Conservation (phyloP, 2,329 filamentous ascomycete genomes). For the Cordyceps tenuipes region DNA sequence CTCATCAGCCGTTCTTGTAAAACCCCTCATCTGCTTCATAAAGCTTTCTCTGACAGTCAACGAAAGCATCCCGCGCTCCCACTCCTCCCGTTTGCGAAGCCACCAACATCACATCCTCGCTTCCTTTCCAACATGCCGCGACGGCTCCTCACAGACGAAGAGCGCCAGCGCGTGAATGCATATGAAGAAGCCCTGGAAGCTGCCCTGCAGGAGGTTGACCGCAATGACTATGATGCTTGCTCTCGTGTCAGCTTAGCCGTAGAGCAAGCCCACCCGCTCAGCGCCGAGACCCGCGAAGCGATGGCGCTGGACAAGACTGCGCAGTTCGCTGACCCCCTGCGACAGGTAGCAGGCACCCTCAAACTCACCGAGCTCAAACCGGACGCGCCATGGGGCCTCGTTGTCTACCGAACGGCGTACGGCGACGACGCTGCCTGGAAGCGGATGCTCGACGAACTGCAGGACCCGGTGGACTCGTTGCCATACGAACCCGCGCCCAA, state of each 20-base stretch:
- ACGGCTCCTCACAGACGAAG: not conserved
- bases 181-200: not conserved
- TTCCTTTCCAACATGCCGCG: not conserved
- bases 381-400: slow-evolving; percentile 1
- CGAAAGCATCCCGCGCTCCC: not conserved
- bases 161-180: not conserved
- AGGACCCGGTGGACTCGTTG: not conserved
- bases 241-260: not conserved
- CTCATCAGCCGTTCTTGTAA: not conserved
- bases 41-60: not conserved
- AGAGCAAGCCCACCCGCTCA: not conserved
- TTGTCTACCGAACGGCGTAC: slow-evolving; percentile 8
- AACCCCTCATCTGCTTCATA: not conserved
- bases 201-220: not conserved
- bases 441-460: slow-evolving; percentile 3
- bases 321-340: not conserved
- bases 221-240: not conserved
- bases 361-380: not conserved
- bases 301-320: not conserved
- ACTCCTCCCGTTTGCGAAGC: not conserved
- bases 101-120: not conserved
- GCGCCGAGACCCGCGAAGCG: not conserved
- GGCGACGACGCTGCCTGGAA: slow-evolving; percentile 7
- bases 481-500: not conserved
- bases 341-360: not conserved